Percentiles rank a stretch among this genome's conserved stretches.
These are phyloP conservation scores for Hypsizygus marmoreus DNA, from an alignment of 768 basidiomycete genomes.

Conservation along the genomic window DNA sequence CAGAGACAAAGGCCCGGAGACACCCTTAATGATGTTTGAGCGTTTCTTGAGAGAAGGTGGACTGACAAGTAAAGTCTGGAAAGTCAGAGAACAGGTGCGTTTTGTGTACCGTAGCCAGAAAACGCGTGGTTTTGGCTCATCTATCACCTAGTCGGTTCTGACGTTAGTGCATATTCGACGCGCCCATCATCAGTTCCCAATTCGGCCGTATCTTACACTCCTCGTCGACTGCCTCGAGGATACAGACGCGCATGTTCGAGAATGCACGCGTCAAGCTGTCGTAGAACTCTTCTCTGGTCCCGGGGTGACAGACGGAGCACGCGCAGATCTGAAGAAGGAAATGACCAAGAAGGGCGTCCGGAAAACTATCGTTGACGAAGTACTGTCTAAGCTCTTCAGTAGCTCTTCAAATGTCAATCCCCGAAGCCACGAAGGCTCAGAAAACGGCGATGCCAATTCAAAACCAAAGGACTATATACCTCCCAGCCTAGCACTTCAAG, in stretches of 20 bases:
- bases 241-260: conserved; percentile 86
- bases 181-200: conserved; percentile 70
- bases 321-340: conserved; percentile 92
- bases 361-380: conserved; percentile 82
- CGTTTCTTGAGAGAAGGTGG: conserved; percentile 70
- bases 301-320: conserved; percentile 81
- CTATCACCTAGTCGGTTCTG: conserved; percentile 51
- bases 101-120: conserved; percentile 7
- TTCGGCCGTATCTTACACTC: conserved; percentile 75
- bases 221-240: conserved; percentile 91
- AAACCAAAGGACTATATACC: conserved; percentile 67
- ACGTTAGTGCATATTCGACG: conserved; percentile 76
- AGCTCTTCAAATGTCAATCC: conserved; percentile 43
- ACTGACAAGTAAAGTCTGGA: conserved; percentile 80
- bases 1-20: conserved; percentile 65
- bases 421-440: conserved; percentile 59
- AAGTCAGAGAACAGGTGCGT: conserved; percentile 82
- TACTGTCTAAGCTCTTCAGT: conserved; percentile 68
- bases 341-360: conserved; percentile 83
- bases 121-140: neutral
- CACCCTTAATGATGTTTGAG: conserved; percentile 71
- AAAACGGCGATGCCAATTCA: conserved; percentile 49
- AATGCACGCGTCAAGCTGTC: conserved; percentile 78
- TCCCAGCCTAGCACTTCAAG: conserved; percentile 69
- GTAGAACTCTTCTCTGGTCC: conserved; percentile 86